phyloP scores from a whole-genome alignment of 306 rosid species.

The Prunus campanulata region DNA sequence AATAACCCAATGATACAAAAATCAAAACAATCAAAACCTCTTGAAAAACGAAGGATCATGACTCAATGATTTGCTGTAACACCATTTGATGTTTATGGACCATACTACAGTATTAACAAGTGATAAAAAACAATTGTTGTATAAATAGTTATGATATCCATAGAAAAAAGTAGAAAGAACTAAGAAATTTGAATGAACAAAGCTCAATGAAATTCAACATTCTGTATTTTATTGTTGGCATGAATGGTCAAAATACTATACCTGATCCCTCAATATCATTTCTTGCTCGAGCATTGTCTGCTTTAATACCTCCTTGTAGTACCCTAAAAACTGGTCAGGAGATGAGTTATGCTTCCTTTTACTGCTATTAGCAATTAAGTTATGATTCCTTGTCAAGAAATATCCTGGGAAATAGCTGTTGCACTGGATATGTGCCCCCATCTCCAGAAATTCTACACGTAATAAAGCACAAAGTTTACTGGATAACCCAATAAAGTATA shows the following conservation, averaged over 20 bases:
- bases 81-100: not conserved
- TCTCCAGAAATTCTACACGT: conserved; percentile 44
- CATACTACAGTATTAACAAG: not conserved
- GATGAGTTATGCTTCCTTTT: conserved; percentile 15
- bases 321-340: conserved; percentile 27
- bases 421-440: conserved; percentile 41
- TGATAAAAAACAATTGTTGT: not conserved
- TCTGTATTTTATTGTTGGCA: not conserved
- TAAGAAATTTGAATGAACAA: not conserved
- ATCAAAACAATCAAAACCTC: not conserved
- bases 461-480: conserved; percentile 24
- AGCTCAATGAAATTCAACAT: not conserved
- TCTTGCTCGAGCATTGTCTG: conserved; percentile 69
- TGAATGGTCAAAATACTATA: conserved; percentile 20
- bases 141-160: not conserved
- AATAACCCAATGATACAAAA: not conserved
- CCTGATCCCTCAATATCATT: conserved; percentile 62
- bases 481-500: not conserved
- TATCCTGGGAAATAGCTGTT: conserved; percentile 35
- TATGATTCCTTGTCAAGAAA: conserved; percentile 28
- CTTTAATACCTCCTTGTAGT: conserved; percentile 48
- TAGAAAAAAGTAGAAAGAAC: not conserved
- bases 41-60: not conserved
- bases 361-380: conserved; percentile 41
- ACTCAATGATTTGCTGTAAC: not conserved